These are phyloP conservation scores for Cytospora piceae DNA, from an alignment of 2,329 filamentous ascomycete genomes.

Conservation along the genomic window DNA sequence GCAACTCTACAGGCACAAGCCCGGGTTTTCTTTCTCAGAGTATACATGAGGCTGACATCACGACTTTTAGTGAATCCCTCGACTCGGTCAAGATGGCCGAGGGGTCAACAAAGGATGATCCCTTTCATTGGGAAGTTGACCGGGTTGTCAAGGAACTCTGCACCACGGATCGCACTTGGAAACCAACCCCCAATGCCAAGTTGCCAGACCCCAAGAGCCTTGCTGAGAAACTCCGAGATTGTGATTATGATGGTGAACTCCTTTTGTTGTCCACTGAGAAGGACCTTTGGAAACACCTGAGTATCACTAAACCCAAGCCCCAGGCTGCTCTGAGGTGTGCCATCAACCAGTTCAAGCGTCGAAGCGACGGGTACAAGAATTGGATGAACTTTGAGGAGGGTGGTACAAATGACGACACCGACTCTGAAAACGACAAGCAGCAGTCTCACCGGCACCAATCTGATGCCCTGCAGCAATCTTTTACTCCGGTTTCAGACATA, in stretches of 20 bases:
- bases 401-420: slow-evolving; percentile 39
- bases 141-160: slow-evolving; percentile 70
- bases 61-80: not conserved
- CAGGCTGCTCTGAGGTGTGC: slow-evolving; percentile 60
- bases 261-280: slow-evolving; percentile 59
- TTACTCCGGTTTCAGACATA: slow-evolving; percentile 15
- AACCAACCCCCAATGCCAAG: slow-evolving; percentile 39
- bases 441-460: not conserved
- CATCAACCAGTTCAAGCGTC: slow-evolving; percentile 58
- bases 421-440: slow-evolving; percentile 31
- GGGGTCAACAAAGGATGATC: slow-evolving; percentile 57
- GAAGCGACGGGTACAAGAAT: slow-evolving; percentile 53
- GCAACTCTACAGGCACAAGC: too few species aligned
- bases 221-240: slow-evolving; percentile 58
- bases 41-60: not conserved
- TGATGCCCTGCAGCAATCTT: not conserved
- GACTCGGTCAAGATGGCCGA: slow-evolving; percentile 36
- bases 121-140: slow-evolving; percentile 73
- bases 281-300: slow-evolving; percentile 57
- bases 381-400: slow-evolving; percentile 37
- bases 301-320: slow-evolving; percentile 60
- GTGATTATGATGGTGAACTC: slow-evolving; percentile 67
- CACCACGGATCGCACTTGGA: slow-evolving; percentile 54
- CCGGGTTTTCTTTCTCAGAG: too few species aligned
- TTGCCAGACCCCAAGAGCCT: slow-evolving; percentile 59